phyloP scores from a whole-genome alignment of 352 stramenopile genomes.

The Globisporangium alternatum region DNA sequence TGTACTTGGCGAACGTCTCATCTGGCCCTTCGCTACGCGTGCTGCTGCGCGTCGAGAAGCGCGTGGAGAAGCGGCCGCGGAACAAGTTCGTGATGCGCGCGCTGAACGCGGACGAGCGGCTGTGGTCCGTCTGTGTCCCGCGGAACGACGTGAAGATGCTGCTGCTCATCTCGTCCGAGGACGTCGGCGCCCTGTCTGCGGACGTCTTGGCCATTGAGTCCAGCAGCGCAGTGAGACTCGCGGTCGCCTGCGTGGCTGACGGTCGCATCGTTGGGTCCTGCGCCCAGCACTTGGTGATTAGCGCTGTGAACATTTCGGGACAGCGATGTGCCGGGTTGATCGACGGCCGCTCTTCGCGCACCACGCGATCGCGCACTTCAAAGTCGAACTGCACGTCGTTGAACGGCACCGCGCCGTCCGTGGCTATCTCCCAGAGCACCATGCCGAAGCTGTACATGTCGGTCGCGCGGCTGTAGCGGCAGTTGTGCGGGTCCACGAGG shows the following conservation, averaged over 20 bases:
- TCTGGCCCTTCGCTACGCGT: slow-evolving; percentile 25
- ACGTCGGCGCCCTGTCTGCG: slow-evolving; percentile 26
- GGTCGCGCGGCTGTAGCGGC: slow-evolving; percentile 64
- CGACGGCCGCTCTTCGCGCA: slow-evolving; percentile 49
- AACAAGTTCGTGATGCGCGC: slow-evolving; percentile 71
- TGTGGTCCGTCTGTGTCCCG: slow-evolving; percentile 28
- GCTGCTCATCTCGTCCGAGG: slow-evolving; percentile 46
- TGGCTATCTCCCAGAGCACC: slow-evolving; percentile 68
- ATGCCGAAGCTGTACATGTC: slow-evolving; percentile 80
- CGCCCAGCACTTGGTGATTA: slow-evolving; percentile 64
- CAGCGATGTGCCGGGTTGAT: slow-evolving; percentile 33
- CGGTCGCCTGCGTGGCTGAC: slow-evolving; percentile 41
- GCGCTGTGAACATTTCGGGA: slow-evolving; percentile 51
- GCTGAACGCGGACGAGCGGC: slow-evolving; percentile 36
- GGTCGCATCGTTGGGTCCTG: slow-evolving; percentile 50
- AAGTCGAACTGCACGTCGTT: slow-evolving; percentile 63
- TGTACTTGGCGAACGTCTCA: slow-evolving; percentile 45
- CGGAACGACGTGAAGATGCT: slow-evolving; percentile 58
- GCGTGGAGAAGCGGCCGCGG: slow-evolving; percentile 37
- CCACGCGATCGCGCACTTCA: slow-evolving; percentile 58
- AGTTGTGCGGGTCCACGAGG: slow-evolving; percentile 63
- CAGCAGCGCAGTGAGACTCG: slow-evolving; percentile 52
- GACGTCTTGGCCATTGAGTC: slow-evolving; percentile 45
- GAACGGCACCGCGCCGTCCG: slow-evolving; percentile 62
- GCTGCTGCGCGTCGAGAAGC: slow-evolving; percentile 28